A percentile compares a stretch with the other conserved stretches of the same genome.
Conservation (phyloP, 225 moss, liverwort and hornwort species). For the Physcomitrium patens region DNA sequence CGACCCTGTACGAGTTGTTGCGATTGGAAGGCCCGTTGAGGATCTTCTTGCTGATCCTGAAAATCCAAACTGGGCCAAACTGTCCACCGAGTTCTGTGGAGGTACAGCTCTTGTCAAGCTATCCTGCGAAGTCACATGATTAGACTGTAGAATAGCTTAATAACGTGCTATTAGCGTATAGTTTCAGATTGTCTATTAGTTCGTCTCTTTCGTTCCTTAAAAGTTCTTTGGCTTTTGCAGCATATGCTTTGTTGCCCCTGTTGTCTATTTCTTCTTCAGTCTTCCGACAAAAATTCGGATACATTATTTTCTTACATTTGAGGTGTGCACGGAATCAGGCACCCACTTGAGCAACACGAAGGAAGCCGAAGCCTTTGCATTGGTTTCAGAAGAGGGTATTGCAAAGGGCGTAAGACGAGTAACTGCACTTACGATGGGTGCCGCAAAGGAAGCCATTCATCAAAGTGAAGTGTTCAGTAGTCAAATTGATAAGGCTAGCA, state of each 20-base stretch:
- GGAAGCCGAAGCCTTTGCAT: slow-evolving; percentile 64
- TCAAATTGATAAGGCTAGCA: slow-evolving; percentile 45
- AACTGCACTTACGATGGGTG: slow-evolving; percentile 57
- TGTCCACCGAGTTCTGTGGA: slow-evolving; percentile 73
- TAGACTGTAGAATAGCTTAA: slow-evolving; percentile 8
- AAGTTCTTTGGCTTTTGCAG: not conserved
- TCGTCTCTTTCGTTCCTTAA: slow-evolving; percentile 13
- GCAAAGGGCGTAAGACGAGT: slow-evolving; percentile 72
- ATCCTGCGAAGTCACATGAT: not conserved
- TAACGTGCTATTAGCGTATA: not conserved
- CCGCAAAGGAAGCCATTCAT: slow-evolving; percentile 64
- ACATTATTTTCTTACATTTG: not conserved
- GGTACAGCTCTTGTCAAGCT: slow-evolving; percentile 29
- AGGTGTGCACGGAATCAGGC: slow-evolving; percentile 27
- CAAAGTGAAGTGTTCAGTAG: slow-evolving; percentile 47
- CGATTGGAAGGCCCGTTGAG: slow-evolving; percentile 60
- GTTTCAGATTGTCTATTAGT: not conserved
- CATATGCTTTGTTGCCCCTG: not conserved
- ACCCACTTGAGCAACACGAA: slow-evolving; percentile 61
- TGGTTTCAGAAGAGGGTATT: slow-evolving; percentile 68
- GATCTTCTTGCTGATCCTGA: slow-evolving; percentile 62
- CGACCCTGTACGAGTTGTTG: slow-evolving; percentile 65
- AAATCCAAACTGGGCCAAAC: slow-evolving; percentile 54
- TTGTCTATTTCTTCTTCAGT: not conserved
- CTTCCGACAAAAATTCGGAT: not conserved